Evolutionary conservation across 2,329 filamentous ascomycete species (phyloP), one percentile per base, ranked within the genome.

Genomic region (Intubia oerlemansii): DNA sequence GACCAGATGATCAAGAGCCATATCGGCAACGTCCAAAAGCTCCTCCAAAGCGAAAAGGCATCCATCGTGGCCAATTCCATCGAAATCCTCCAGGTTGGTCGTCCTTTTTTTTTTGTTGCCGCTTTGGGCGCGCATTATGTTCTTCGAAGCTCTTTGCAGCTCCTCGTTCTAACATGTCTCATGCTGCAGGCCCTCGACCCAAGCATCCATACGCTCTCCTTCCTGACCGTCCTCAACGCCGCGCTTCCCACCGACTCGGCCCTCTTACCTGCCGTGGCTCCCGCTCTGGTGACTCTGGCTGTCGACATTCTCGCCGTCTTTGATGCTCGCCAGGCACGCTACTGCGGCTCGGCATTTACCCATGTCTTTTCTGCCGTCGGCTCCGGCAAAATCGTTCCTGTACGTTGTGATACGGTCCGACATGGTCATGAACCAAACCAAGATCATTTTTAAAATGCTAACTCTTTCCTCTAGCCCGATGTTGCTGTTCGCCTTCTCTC

Each of bases 301-400:
- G 41, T 57, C 27, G 39, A 44, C 2, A 63, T 67, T 34, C 42
- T 66, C 16, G 36, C 53, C 26, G 43, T 43, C 5, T 67, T 66
- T 36, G 57, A 67, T 33, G 42, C 51, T 10, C 43, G 52, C 8
- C 63, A 68, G 38, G 52, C 62, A 30, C 54, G 64, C 39, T 67
- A 66, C 41, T 51, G 49, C 9, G 58, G 59, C 12, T 32, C 35
- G 3, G 33, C 46, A 4, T 51, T 68, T 13, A 45, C 49, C n/a
- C 42, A 47, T 3, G 39, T 67, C 3, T 47, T 68, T 14, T 47
- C 52, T 2, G 42, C 43, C 25, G 42, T 61, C 10, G 44, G 44
- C 3, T 44, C 40, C 4, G 51, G 52, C 22, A 46, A 47, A 23
- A 27, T 58, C 8, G 50, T 57, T 31, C 48, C 57, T 26, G 58